phyloP scores from a whole-genome alignment of 1,284 basidiomycete species.

The Sporisorium iseilematis-ciliati region DNA sequence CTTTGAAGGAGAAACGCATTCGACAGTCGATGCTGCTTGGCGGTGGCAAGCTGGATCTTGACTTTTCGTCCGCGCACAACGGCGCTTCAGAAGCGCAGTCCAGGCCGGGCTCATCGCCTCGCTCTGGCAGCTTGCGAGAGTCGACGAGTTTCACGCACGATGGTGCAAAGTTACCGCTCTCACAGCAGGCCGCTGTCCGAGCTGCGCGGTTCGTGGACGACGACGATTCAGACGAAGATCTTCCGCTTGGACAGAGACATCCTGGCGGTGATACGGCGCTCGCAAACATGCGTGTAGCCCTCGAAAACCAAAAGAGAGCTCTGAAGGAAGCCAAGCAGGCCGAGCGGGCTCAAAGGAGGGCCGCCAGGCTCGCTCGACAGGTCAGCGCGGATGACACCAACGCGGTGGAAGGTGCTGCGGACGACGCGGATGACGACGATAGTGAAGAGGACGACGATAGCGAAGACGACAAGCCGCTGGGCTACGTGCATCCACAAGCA shows the following conservation, averaged over 20 bases:
- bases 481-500: conserved; percentile 62
- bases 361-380: conserved; percentile 27
- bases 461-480: conserved; percentile 62
- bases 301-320: conserved; percentile 40
- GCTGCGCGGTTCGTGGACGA: conserved; percentile 17
- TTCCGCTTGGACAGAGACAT: conserved; percentile 57
- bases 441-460: conserved; percentile 45
- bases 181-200: neutral
- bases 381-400: conserved; percentile 13
- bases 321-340: conserved; percentile 38
- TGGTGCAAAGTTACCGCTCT: conserved; percentile 7
- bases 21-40: conserved; percentile 40
- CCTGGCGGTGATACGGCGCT: conserved; percentile 44
- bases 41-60: conserved; percentile 50
- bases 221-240: conserved; percentile 57
- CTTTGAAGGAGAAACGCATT: conserved; percentile 55
- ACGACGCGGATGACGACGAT: conserved; percentile 10
- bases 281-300: conserved; percentile 17
- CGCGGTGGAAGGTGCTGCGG: conserved; percentile 24
- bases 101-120: conserved; percentile 17
- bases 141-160: neutral
- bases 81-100: conserved; percentile 8
- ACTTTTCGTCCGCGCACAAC: conserved; percentile 33
- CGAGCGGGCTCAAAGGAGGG: conserved; percentile 25
- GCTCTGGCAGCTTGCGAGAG: conserved; percentile 16